Evolutionary conservation across 2,329 filamentous ascomycete genomes (phyloP).

Genomic region (Aspergillus ruber): DNA sequence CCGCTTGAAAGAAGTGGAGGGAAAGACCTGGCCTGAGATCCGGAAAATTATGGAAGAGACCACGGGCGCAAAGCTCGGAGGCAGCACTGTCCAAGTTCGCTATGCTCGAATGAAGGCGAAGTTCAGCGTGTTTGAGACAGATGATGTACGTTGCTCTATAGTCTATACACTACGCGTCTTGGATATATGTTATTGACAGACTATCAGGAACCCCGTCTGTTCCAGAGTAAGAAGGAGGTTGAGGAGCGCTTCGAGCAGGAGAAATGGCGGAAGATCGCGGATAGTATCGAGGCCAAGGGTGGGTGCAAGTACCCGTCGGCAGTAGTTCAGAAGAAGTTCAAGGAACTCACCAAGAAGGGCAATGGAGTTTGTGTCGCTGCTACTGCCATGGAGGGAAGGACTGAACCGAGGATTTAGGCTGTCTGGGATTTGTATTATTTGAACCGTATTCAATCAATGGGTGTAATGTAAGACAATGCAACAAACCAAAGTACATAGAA

Average conservation of each 20-base stretch:
- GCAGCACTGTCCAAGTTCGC: neutral
- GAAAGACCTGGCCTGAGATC: neutral
- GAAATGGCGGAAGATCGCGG: constrained; percentile 35
- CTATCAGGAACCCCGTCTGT: constrained; percentile 22
- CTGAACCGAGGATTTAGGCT: neutral
- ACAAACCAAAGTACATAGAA: no score
- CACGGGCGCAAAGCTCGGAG: neutral
- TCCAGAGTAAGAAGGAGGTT: constrained; percentile 32
- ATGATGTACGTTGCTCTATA: constrained; percentile 28
- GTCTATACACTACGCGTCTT: no score
- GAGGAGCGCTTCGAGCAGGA: constrained; percentile 34
- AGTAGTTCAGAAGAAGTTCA: constrained; percentile 35
- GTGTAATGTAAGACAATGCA: no score
- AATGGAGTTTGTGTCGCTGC: neutral
- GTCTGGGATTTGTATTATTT: no score
- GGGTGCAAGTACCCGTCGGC: constrained; percentile 27
- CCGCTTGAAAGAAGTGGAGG: neutral
- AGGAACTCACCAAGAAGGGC: constrained; percentile 29
- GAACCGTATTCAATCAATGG: no score
- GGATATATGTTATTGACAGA: neutral
- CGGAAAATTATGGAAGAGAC: no score
- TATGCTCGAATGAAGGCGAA: neutral
- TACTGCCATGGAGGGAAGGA: neutral
- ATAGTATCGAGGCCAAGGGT: constrained; percentile 1
- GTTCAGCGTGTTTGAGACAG: constrained; percentile 12